Base-by-base conservation (phyloP, 805 yeast species). In the Metschnikowia santaceciliae region DNA sequence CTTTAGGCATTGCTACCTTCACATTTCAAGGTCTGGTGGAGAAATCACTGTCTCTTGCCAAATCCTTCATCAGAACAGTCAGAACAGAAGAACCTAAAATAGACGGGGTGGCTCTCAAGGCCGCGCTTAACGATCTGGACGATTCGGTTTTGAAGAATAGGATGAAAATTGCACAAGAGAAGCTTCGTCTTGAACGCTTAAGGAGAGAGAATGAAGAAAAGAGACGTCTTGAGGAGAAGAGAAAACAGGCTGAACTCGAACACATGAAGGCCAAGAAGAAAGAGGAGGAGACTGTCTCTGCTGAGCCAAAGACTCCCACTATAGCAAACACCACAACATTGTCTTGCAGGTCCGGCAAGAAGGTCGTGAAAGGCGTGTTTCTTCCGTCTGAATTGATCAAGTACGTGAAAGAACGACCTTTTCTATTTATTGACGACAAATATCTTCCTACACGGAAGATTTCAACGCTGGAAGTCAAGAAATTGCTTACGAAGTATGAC, bases 1-100 rank as follows among this genome's bases (percentile, higher is more conserved):
- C 96, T 0, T 66, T 90, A 38, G 94, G 96, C 8, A 71, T 90
- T 20, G 85, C 85, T 46, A 69, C 80, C 19, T 71, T 89, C 47
- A 73, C 78, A 52, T 90, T 78, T 66, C 83, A 76, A 51, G 88
- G 89, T 2, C 61, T 67, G 19, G 61, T 72, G 14, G 81, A 76
- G 17, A 78, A 77, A 51, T 71, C 81, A 4, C 65, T 65, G 66
- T 60, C 62, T 39, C 56, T 66, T 17, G 77, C 77, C 19, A 68
- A 66, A 35, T 59, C 58, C 42, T 61, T 74, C 19, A 60, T 72
- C 8, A 52, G 56, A 15, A 61, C 58, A 6, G 59, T 71, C 30
- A 60, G 61, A 41, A 13, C 47, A 5, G 51, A 56, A 13, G 63
- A 62, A 19, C 68, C 79, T 2, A 74, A 74, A 39, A 66, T 83